Percentiles rank a stretch among this genome's conserved stretches.
These are phyloP conservation scores for Lactifluus rugatus DNA, from an alignment of 768 basidiomycete species.

Conservation along the genomic window DNA sequence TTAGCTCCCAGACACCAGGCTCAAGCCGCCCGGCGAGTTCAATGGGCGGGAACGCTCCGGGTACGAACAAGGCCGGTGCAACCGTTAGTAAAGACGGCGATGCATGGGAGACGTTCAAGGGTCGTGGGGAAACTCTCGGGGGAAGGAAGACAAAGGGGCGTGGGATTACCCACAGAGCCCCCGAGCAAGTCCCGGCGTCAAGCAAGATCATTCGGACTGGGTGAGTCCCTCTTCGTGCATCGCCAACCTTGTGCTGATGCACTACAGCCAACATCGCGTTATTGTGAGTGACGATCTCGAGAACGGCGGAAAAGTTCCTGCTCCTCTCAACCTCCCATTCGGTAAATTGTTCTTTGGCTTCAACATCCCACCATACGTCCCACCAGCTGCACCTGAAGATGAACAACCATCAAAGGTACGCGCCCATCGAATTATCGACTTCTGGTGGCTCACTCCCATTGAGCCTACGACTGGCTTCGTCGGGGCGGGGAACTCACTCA, in stretches of 20 bases:
- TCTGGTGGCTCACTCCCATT: neutral
- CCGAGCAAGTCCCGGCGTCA: conserved; percentile 64
- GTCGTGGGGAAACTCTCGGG: conserved; percentile 81
- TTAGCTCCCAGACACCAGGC: conserved; percentile 76
- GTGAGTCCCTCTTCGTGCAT: conserved; percentile 41
- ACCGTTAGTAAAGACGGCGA: conserved; percentile 67
- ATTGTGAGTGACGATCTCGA: conserved; percentile 76
- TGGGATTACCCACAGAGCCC: conserved; percentile 75
- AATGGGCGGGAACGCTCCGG: conserved; percentile 57
- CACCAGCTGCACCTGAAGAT: conserved; percentile 28
- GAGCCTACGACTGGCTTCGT: conserved; percentile 43
- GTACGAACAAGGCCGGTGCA: conserved; percentile 36
- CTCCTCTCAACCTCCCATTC: conserved; percentile 80
- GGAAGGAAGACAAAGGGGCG: conserved; percentile 95
- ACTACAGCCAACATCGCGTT: conserved; percentile 63
- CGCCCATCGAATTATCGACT: neutral
- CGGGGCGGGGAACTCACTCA: conserved; percentile 61
- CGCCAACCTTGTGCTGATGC: conserved; percentile 16
- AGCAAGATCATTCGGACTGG: conserved; percentile 89
- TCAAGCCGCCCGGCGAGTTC: conserved; percentile 76
- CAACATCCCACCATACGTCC: conserved; percentile 61
- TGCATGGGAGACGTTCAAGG: conserved; percentile 93
- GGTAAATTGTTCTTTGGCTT: conserved; percentile 98
- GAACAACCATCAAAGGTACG: conserved; percentile 18
- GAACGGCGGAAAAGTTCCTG: conserved; percentile 70